Conservation (phyloP, 768 basidiomycete species). For the Hericium rajendrae region DNA sequence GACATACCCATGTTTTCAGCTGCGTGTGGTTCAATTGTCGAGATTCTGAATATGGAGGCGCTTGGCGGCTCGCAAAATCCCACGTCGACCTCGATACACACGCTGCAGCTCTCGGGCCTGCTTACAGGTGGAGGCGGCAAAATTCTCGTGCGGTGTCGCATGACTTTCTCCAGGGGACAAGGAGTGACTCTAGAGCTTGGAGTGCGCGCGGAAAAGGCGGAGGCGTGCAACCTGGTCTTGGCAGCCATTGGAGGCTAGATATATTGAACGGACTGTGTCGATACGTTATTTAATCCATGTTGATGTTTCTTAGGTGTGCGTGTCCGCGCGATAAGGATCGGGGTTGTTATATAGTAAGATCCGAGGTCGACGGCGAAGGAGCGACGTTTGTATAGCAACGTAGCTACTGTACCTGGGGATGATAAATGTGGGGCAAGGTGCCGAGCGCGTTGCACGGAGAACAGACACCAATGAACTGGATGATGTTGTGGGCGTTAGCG, state of each 20-base stretch:
- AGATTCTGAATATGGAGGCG: slow-evolving; percentile 95
- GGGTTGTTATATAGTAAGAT: not conserved
- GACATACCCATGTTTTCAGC: slow-evolving; percentile 36
- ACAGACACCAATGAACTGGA: not conserved
- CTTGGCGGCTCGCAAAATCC: slow-evolving; percentile 86
- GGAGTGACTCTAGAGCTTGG: slow-evolving; percentile 90
- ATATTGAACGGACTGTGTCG: not conserved
- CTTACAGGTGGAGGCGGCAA: slow-evolving; percentile 93
- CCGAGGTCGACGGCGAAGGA: too few relatives aligned
- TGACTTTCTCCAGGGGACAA: slow-evolving; percentile 85
- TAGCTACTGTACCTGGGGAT: not conserved
- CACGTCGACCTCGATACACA: slow-evolving; percentile 79
- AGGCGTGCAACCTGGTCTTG: slow-evolving; percentile 79
- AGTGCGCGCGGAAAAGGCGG: slow-evolving; percentile 86
- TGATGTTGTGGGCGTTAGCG: not conserved
- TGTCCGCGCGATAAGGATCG: not conserved
- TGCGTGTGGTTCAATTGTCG: slow-evolving; percentile 92
- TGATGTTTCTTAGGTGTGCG: not conserved
- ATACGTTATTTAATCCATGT: not conserved
- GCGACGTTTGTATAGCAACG: too few relatives aligned
- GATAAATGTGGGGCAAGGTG: not conserved
- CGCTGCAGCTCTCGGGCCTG: slow-evolving; percentile 86
- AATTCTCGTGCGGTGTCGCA: slow-evolving; percentile 86
- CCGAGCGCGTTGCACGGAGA: too few relatives aligned
- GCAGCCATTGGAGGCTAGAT: slow-evolving; percentile 72